Evolutionary conservation across 768 basidiomycete species (phyloP), one percentile per base, ranked within the genome.

Genomic region (Sporobolomyces roseus): DNA sequence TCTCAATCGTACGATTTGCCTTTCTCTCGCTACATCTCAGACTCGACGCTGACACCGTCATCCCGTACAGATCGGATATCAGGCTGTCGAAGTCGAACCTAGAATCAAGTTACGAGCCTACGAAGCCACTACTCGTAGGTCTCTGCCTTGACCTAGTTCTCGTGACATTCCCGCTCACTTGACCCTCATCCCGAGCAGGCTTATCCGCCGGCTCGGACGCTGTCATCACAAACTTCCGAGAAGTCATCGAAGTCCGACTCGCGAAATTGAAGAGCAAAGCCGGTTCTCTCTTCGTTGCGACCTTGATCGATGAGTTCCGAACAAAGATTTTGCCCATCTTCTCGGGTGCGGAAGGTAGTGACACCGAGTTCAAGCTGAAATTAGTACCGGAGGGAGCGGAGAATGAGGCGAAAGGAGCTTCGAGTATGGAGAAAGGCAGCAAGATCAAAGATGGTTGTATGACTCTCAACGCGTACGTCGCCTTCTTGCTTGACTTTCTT

Each of bases 211-310:
- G n/a, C 4, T 27, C 45, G 3, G 38, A 5, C 7, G 25, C 65
- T 27, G 56, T 71, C 51, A 14, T 60, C 33, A 1, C 5, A 13
- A 29, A 49, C 14, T 54, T 71, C 61, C 4, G 10, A 38, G 21
- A 21, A 1, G 33, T 66, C 19, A 21, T 71, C 35, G n/a, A 25
- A 3, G 1, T 5, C 12, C 60, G 58, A 8, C 61, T 66, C 19
- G 16, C 33, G 0, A 59, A 66, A 12, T 63, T 61, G 13, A 66
- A 66, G 32, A 60, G 66, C 70, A 71, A 66, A 21, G 27, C 56
- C 30, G 12, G 9, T 2, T 50, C 17, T 3, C 17, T 45, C 9
- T 29, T 59, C 45, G 4, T 5, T 8, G 1, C 50, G 2, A 43
- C 36, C 17, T 50, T 71, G 21, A 7, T 66, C 23, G 56, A 60